These are phyloP conservation scores for Dipodascus geniculatus DNA, from an alignment of 805 yeast genomes.

Conservation along the genomic window DNA sequence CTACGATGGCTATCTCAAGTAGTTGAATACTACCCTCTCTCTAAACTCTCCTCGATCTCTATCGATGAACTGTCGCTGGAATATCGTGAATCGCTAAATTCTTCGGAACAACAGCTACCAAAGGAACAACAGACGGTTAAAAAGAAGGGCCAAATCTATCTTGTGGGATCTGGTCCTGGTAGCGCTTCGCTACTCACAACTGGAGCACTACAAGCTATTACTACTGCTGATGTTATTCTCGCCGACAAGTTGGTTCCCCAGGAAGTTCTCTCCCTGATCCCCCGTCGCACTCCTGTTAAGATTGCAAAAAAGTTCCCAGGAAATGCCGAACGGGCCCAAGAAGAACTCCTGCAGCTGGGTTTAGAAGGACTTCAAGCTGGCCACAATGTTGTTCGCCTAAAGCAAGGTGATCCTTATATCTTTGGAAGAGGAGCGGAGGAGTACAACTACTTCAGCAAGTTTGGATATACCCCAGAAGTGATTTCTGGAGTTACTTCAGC, in stretches of 20 bases:
- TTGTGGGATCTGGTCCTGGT: conserved; percentile 96
- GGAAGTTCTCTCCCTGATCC: conserved; percentile 73
- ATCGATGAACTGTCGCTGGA: conserved; percentile 43
- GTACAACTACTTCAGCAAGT: conserved; percentile 47
- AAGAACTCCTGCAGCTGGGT: conserved; percentile 68
- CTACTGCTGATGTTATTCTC: conserved; percentile 68
- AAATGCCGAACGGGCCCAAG: conserved; percentile 87
- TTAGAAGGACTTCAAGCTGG: conserved; percentile 53
- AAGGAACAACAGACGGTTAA: background rate
- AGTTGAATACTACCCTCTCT: conserved; percentile 80
- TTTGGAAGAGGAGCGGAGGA: conserved; percentile 98
- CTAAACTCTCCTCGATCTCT: conserved; percentile 46
- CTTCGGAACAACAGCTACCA: background rate
- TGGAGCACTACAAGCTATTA: conserved; percentile 74
- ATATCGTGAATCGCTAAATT: conserved; percentile 20
- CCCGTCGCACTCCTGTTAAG: conserved; percentile 57
- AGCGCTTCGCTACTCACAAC: conserved; percentile 68
- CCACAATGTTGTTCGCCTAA: conserved; percentile 70
- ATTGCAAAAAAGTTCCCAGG: conserved; percentile 95
- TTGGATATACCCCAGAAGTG: conserved; percentile 64
- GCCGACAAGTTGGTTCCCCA: conserved; percentile 93
- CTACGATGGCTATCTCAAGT: conserved; percentile 81
- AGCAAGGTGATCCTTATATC: conserved; percentile 95
- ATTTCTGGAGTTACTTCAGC: conserved; percentile 88
- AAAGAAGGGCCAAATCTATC: conserved; percentile 47